These are phyloP conservation scores for Gastrolobium bilobum DNA, from an alignment of 306 rosid species.

Conservation along the genomic window DNA sequence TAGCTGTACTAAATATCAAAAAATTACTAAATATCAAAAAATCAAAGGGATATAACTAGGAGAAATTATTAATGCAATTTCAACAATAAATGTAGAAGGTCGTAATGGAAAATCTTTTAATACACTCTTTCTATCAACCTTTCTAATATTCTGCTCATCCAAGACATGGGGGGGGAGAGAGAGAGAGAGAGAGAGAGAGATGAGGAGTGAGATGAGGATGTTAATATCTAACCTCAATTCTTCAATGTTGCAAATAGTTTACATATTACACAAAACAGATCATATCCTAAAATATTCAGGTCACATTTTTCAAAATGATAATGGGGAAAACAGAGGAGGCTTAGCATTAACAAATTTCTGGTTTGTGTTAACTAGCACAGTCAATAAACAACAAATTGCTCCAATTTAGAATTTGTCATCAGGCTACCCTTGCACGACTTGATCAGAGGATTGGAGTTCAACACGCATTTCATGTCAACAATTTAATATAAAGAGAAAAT, in stretches of 20 bases:
- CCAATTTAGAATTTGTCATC: background rate
- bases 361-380: background rate
- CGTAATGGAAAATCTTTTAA: no score
- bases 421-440: background rate
- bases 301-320: slow-evolving; percentile 4
- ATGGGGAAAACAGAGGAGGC: background rate
- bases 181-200: no score
- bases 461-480: background rate
- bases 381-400: slow-evolving; percentile 1
- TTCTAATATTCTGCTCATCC: no score
- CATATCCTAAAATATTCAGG: background rate
- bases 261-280: background rate
- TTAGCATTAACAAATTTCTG: background rate
- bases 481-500: background rate
- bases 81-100: no score
- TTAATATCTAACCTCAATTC: background rate
- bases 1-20: no score
- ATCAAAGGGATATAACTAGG: no score
- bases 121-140: no score
- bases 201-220: background rate
- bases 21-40: no score
- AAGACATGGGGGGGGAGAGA: no score
- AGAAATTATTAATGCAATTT: no score
- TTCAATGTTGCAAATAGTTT: background rate
- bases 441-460: background rate